Evolutionary conservation across 148 eudicot species (phyloP).

Genomic region (Suaeda aralocaspica): DNA sequence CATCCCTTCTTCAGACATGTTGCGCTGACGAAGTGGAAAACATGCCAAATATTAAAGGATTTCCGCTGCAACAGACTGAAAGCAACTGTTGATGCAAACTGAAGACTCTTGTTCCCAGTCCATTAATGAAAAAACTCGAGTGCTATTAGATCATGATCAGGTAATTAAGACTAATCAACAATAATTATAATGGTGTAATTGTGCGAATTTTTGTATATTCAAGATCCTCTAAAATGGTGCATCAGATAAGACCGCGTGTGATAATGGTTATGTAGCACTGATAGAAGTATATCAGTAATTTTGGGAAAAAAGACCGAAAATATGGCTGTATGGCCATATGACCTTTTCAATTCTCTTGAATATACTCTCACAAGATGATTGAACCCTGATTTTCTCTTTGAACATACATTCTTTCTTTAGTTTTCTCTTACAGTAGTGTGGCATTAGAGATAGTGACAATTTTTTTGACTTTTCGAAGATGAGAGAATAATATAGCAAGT

Average conservation of each 20-base stretch:
- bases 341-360: no score
- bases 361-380: no score
- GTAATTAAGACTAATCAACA: background rate
- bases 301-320: no score
- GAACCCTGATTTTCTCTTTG: background rate
- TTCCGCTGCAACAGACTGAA: background rate
- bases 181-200: no score
- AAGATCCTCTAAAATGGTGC: no score
- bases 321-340: no score
- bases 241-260: no score
- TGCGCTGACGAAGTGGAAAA: background rate
- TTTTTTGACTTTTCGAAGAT: background rate
- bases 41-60: background rate
- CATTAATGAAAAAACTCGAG: background rate
- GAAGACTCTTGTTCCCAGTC: background rate
- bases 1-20: background rate
- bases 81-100: background rate
- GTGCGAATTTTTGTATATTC: no score
- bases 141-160: background rate
- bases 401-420: background rate
- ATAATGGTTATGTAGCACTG: no score
- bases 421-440: background rate
- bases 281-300: no score
- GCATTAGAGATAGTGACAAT: background rate
- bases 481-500: background rate